Base-by-base conservation (phyloP, 805 yeast genomes). In the Blastobotrys robertii region DNA sequence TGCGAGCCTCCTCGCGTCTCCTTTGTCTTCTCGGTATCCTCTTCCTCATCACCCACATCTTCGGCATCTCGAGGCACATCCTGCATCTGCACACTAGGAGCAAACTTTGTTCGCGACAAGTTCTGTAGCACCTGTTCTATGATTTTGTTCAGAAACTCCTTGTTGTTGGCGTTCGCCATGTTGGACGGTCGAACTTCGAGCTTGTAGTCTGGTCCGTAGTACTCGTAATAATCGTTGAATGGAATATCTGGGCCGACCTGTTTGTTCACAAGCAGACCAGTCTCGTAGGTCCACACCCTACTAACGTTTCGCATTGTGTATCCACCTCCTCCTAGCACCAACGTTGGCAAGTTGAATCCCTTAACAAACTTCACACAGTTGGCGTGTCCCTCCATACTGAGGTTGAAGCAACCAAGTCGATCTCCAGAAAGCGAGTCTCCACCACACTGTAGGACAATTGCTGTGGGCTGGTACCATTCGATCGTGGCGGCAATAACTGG, bases 261-360 rank as follows among this genome's bases (percentile, higher is more conserved):
- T 41, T 60, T 81, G 55, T 83, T 84, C 43, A 79, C 83, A 53
- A 84, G 65, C 19, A 84, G 69, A 32, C 88, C 79, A 1, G 97
- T 90, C 63, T 90, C 98, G 61, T 82, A 87, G 54, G 95, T 82
- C 98, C 98, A 90, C 29, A 94, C 73, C 52, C 97, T 71, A 33
- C 94, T 81, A 10, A 90, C 98, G 58, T 90, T 90, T 56, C 97
- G 73, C 59, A 95, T 95, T 2, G 98, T 92, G 63, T 90, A 90
- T 13, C 98, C 98, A 47, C 98, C 98, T 41, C 98, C 98, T 15
- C 98, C 98, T 9, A 90, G 67, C 4, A 88, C 95, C 51, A 90
- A 67, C 74, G 86, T 76, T 8, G 97, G 97, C 31, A 88, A 65
- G 11, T 94, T 94, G 64, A 88, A 88, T 34, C 87, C 77, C 63